Conservation (phyloP, 2,329 filamentous ascomycete genomes). For the Cryphonectria carpinicola region DNA sequence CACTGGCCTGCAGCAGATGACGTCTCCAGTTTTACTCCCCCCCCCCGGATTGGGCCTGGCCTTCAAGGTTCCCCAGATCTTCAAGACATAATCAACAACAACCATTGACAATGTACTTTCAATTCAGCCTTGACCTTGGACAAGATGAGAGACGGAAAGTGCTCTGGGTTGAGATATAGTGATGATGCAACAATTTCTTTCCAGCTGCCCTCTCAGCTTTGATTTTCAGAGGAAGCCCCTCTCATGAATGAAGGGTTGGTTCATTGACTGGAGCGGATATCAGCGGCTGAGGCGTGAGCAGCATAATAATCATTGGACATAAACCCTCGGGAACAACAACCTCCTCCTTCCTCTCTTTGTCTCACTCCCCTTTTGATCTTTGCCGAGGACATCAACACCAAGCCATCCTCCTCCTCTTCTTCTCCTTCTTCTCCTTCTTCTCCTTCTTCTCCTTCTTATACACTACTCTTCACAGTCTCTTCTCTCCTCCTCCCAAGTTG, state of each 20-base stretch:
- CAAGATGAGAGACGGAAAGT: not conserved
- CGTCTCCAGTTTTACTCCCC: not conserved
- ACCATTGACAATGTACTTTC: not conserved
- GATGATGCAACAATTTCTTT: not conserved
- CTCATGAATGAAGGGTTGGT: not conserved
- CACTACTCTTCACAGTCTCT: not conserved
- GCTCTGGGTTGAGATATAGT: not conserved
- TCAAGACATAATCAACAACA: not conserved
- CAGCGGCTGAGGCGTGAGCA: conserved; percentile 21
- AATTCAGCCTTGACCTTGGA: not conserved
- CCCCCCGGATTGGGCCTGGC: conserved; percentile 18
- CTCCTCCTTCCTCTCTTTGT: not conserved
- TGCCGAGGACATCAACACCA: too few relatives aligned
- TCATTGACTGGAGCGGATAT: conserved; percentile 27
- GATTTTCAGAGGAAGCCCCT: not conserved
- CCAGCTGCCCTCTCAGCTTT: not conserved
- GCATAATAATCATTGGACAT: not conserved
- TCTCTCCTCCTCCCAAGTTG: not conserved
- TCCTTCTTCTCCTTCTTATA: not conserved
- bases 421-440: not conserved
- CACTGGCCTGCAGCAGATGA: conserved; percentile 19
- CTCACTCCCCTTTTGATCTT: not conserved
- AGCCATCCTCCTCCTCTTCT: too few relatives aligned
- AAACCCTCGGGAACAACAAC: not conserved
- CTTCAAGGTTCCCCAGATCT: conserved; percentile 13